Base-by-base conservation (phyloP, 768 basidiomycete genomes). In the Mycena haematopus region DNA sequence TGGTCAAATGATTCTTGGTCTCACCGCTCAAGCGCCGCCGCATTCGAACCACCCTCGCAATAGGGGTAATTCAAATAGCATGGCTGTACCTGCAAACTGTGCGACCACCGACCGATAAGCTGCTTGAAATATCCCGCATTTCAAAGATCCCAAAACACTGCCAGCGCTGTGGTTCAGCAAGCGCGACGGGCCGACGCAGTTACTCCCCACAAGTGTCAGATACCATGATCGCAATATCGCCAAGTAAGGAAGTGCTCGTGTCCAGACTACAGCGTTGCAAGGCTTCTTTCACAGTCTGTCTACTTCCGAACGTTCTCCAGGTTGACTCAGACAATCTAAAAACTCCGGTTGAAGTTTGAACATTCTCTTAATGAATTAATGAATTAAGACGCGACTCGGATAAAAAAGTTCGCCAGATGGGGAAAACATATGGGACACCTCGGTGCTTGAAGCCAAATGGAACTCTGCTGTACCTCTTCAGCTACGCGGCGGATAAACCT, bases 161-260 rank as follows among this genome's bases (percentile, higher is more conserved):
- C 33, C n/a, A 52, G 21, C 8, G 8, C 5, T 15, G 19, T 52
- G 44, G 22, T 24, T 21, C 53, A 31, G 42, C 22, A 22, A 54
- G 52, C 25, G 21, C 44, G 44, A 45, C 36, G 6, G 13, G n/a
- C n/a, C 36, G 3, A 3, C 36, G 8, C 14, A 13, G 36, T 3
- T 36, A 14, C 36, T 36, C 36, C n/a, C 9, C 36, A 36, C 36
- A 36, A 36, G 11, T 36, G 36, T 36, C 6, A 29, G 29, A 27
- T 44, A 51, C 33, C 50, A 44, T 55, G 54, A 44, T 40, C n/a
- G 36, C 38, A 55, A 55, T 55, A 55, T 55, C 38, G 10, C 54
- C 29, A 6, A 22, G 14, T 45, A 55, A 21, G 13, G 54, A 44
- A 31, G 19, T n/a, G 38, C 3, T 25, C 49, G 27, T 29, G 31